phyloP scores from a whole-genome alignment of 306 rosid genomes.

The Begonia masoniana region DNA sequence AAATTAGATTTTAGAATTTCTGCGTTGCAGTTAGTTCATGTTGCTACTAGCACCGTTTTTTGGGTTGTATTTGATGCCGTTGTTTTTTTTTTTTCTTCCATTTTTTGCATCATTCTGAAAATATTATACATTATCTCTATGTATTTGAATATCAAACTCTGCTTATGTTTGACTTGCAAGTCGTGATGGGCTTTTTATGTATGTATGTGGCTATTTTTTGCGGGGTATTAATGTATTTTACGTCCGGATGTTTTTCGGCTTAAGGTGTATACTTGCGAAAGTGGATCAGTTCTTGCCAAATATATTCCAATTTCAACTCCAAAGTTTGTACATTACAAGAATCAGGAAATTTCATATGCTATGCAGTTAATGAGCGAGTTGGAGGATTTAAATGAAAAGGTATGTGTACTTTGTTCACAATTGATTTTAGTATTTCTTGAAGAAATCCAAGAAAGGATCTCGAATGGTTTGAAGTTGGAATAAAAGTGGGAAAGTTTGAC shows the following conservation, averaged over 20 bases:
- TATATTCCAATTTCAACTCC: constrained; percentile 52
- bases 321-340: constrained; percentile 42
- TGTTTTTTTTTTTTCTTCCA: too few species aligned
- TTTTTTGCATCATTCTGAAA: too few species aligned
- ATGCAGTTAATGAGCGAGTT: constrained; percentile 15
- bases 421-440: neutral
- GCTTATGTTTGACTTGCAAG: too few species aligned
- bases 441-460: neutral
- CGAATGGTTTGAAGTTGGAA: constrained; percentile 23
- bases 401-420: constrained; percentile 17
- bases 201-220: too few species aligned
- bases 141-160: too few species aligned
- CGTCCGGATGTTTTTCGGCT: constrained; percentile 6
- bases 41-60: too few species aligned
- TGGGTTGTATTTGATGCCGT: too few species aligned
- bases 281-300: constrained; percentile 53
- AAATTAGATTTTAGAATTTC: too few species aligned
- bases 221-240: too few species aligned
- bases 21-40: too few species aligned
- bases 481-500: neutral
- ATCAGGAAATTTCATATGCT: constrained; percentile 15
- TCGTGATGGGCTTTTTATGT: too few species aligned
- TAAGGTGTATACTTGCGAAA: constrained; percentile 72
- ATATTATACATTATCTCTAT: too few species aligned
- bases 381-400: constrained; percentile 33